Evolutionary conservation across 306 rosid genomes (phyloP), one percentile per base, ranked within the genome.

Genomic region (Aeschynomene evenia): DNA sequence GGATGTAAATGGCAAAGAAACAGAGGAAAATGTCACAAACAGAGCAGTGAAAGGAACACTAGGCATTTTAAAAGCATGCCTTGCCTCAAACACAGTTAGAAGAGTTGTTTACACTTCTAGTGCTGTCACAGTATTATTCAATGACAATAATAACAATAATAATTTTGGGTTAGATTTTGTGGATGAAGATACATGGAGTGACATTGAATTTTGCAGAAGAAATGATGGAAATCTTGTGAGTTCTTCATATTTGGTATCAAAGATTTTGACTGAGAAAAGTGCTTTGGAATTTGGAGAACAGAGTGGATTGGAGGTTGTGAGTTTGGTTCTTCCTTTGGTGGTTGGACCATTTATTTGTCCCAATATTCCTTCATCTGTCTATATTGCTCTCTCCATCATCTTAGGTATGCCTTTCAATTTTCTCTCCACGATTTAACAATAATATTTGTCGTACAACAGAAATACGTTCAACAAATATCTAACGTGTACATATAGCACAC

Each of bases 141-240:
- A 70, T 29, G 60, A 42, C 70, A 28, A 15, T 13, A 43, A 43
- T 2, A 43, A 43, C 14, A 40, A 52, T 20, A 18, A 21, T 42
- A 42, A 42, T 14, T 12, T 45, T 26, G 22, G 21, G 0, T 22
- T 58, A 16, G 9, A 29, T 12, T 49, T 39, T 8, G 28, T 19
- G 3, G 96, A 86, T 68, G 91, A 89, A 60, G 81, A 68, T 9
- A 40, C 21, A 2, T 86, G 92, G 96, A 89, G 89, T 9, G 82
- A 84, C 45, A 24, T 61, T 9, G 96, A 82, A 66, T 11, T 66
- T 31, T 83, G 42, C 29, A 11, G 31, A 73, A 75, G 60, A 9
- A n/a, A 1, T 20, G 2, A 6, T 9, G 15, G 6, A 3, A 37
- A 21, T 6, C 31, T 52, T 20, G 72, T 75, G 1, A 72, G 76